Evolutionary conservation across 345 rosid genomes (phyloP).

Genomic region (Noccaea caerulescens): DNA sequence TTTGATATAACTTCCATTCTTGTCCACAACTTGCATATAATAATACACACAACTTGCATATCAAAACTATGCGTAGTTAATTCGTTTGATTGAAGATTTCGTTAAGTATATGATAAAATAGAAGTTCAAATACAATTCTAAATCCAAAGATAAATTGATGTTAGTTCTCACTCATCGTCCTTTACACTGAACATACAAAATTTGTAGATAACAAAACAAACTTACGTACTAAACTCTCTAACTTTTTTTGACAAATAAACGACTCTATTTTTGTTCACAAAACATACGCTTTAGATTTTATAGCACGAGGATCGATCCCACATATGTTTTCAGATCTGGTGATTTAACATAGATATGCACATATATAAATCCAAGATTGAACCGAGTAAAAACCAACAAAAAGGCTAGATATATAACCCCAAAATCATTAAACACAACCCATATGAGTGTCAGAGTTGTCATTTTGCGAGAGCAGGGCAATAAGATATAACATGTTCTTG

Average conservation of each 20-base stretch:
- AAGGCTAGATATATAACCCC: constrained; percentile 27
- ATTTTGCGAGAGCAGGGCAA: constrained; percentile 34
- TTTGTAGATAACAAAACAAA: too few relatives aligned
- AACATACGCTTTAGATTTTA: not conserved
- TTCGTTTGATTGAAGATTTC: not conserved
- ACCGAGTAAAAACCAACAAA: constrained; percentile 12
- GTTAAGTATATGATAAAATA: not conserved
- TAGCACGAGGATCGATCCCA: not conserved
- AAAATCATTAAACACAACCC: constrained; percentile 41
- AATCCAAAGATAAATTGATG: not conserved
- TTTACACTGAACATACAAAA: too few relatives aligned
- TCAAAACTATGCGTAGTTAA: constrained; percentile 4
- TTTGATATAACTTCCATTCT: not conserved
- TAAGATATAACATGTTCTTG: constrained; percentile 39
- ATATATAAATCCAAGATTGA: not conserved
- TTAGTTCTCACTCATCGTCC: too few relatives aligned
- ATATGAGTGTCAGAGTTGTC: constrained; percentile 47
- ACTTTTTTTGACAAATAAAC: too few relatives aligned
- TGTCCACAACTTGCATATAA: constrained; percentile 24
- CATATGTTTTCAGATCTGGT: constrained; percentile 13
- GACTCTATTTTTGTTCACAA: too few relatives aligned
- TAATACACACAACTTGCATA: not conserved
- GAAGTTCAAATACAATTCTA: not conserved
- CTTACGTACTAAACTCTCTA: too few relatives aligned
- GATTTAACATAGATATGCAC: not conserved